These are phyloP conservation scores for Lyophyllum semitale DNA, from an alignment of 768 basidiomycete genomes.

Conservation along the genomic window DNA sequence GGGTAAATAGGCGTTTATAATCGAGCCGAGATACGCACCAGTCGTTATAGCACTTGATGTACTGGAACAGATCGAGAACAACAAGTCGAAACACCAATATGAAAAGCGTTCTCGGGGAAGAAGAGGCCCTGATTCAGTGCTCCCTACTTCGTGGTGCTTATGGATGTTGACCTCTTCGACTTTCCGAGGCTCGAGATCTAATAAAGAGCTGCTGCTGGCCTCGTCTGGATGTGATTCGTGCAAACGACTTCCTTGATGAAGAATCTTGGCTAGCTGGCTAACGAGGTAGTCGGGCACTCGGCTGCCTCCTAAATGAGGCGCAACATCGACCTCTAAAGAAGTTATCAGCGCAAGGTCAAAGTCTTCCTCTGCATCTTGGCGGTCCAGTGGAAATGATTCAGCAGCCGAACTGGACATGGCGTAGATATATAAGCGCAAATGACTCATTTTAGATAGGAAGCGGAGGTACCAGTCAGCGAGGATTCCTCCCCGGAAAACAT, in stretches of 20 bases:
- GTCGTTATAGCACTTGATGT: no score
- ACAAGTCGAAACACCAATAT: constrained; percentile 89
- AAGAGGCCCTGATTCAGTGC: constrained; percentile 55
- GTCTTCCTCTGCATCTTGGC: constrained; percentile 78
- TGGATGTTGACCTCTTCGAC: constrained; percentile 41
- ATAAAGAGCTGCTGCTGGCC: not conserved
- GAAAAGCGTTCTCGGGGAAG: constrained; percentile 83
- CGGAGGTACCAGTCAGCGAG: constrained; percentile 74
- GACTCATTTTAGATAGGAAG: not conserved
- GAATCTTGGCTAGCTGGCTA: constrained; percentile 63
- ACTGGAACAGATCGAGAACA: constrained; percentile 80
- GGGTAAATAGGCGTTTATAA: not conserved
- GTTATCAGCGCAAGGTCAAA: constrained; percentile 83
- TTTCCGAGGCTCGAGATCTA: constrained; percentile 9
- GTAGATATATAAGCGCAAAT: not conserved
- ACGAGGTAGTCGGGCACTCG: constrained; percentile 75
- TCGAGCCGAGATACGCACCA: constrained; percentile 39
- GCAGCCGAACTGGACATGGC: constrained; percentile 48
- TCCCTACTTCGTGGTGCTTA: constrained; percentile 47
- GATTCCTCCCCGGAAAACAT: constrained; percentile 80
- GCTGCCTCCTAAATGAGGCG: constrained; percentile 70
- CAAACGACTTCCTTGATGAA: constrained; percentile 72
- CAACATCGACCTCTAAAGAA: constrained; percentile 76
- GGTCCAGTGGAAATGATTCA: constrained; percentile 58
- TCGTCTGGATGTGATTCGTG: constrained; percentile 38